Base-by-base conservation (phyloP, 495 filamentous ascomycete genomes). In the Hypoxylon intermedium region DNA sequence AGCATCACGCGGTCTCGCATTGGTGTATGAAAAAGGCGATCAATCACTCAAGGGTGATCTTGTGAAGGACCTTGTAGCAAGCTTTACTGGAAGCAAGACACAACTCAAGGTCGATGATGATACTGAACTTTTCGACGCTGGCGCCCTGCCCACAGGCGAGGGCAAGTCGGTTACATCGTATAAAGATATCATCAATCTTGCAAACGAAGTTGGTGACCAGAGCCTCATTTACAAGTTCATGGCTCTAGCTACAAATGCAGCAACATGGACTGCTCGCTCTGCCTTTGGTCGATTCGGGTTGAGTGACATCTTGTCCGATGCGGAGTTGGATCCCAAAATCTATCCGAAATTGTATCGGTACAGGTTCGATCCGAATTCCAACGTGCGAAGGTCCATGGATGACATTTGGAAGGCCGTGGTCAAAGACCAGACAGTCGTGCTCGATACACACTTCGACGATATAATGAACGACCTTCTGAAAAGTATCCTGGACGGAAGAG, bases 161-260 rank as follows among this genome's bases (percentile, higher is more conserved):
- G 91, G 91, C 11, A 87, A 88, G 57, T 93, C 89, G 0, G 81
- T 98, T 64, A 95, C 88, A 11, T 97, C 93, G 0, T 98, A 98
- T 75, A 95, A 91, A 68, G 89, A 97, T 65, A 97, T 98, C 46
- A 89, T 98, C 79, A 93, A 82, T 60, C 80, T 98, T 26, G 93
- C 94, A 13, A 85, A 91, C 47, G 94, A 98, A 77, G 90, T 96
- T 12, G 94, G 94, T 16, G 93, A 98, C 68, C 90, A 92, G 21
- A 94, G 90, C 54, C 80, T 98, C 2, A 91, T 97, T 6, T 98
- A 98, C 74, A 88, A 92, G 52, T 97, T 98, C 72, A 98, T 98
- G 94, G 91, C 91, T 0, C 76, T 98, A 55, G 94, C 94, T 2
- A 88, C 91, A 1, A 94, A 96, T 60, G 95, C 96, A 51, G 91